Evolutionary conservation across 1,284 basidiomycete species (phyloP), one percentile per base, ranked within the genome.

Genomic region (Ustilago crameri): DNA sequence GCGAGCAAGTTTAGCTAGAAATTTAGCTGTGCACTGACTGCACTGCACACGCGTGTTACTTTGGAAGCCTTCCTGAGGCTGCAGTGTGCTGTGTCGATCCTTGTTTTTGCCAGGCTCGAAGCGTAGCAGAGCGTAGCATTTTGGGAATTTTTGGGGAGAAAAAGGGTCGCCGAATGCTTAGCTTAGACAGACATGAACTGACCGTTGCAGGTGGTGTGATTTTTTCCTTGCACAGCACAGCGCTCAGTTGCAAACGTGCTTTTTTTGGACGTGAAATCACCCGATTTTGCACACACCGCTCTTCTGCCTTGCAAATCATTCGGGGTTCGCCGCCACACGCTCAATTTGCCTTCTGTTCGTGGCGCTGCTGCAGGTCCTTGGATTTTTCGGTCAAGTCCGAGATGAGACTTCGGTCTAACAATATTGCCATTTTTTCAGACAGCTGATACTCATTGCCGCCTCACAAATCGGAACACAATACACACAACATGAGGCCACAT

Each of bases 21-120:
- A 30, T 30, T 30, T 12, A 30, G 30, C 30, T 12, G 5, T n/a
- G 20, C 20, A 2, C 3, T 5, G 9, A n/a, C 18, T 26, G 50
- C 23, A 44, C 17, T 18, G 18, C 45, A 38, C 48, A 50, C 42
- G 47, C 47, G 55, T 58, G 55, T 58, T 51, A 58, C 55, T 58
- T 58, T 58, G 8, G 48, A 51, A 58, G 43, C 34, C 22, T 20
- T 9, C 3, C 8, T 38, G 37, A 15, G 18, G 37, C 37, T 42
- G 20, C n/a, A 22, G 40, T 2, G 35, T 37, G 10, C 9, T 18
- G 27, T 46, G 45, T 49, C 40, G 37, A 30, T 37, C 41, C 37
- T 27, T 34, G 26, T 8, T 32, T 43, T 42, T 48, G 5, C 18
- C 22, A 17, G 12, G n/a, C 22, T 32, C 15, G 17, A 7, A 15